Percentiles rank a stretch among this genome's conserved stretches.
Evolutionary conservation across 345 rosid genomes (phyloP).

Genomic region (Adansonia digitata): DNA sequence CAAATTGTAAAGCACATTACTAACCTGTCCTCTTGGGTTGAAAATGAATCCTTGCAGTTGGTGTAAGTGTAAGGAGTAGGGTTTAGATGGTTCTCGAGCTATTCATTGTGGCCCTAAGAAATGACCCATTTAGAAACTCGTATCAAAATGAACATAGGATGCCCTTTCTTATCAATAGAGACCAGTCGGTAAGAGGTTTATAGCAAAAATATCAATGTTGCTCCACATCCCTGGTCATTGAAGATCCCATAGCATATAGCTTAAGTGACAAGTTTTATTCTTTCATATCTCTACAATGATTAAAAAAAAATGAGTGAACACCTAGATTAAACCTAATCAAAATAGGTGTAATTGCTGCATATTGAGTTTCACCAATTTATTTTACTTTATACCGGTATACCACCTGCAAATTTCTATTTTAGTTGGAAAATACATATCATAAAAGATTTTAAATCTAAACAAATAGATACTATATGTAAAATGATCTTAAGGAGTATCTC

Average conservation of each 20-base stretch:
- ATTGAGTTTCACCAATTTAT: neutral
- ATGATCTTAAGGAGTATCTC: neutral
- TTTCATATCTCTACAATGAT: slow-evolving; percentile 52
- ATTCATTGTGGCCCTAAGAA: slow-evolving; percentile 56
- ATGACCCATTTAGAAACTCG: slow-evolving; percentile 5
- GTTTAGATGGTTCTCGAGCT: slow-evolving; percentile 33
- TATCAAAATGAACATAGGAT: slow-evolving; percentile 7
- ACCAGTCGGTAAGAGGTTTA: slow-evolving; percentile 36
- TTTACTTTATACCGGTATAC: neutral
- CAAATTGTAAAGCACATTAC: slow-evolving; percentile 3
- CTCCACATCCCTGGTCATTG: slow-evolving; percentile 74
- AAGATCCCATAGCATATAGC: slow-evolving; percentile 72
- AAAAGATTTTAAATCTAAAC: neutral
- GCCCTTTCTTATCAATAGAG: neutral
- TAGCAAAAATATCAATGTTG: slow-evolving; percentile 74
- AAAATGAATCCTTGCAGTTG: slow-evolving; percentile 43
- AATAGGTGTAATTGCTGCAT: neutral
- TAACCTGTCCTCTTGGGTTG: slow-evolving; percentile 53
- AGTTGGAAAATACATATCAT: neutral
- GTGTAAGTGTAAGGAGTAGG: slow-evolving; percentile 66
- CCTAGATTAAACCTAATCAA: neutral
- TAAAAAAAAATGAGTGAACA: neutral
- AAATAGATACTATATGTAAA: neutral
- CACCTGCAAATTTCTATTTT: neutral
- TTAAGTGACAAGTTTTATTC: slow-evolving; percentile 54